Percentiles rank a stretch among this genome's conserved stretches.
phyloP scores from a whole-genome alignment of 306 rosid genomes.

The Hippophae rhamnoides region DNA sequence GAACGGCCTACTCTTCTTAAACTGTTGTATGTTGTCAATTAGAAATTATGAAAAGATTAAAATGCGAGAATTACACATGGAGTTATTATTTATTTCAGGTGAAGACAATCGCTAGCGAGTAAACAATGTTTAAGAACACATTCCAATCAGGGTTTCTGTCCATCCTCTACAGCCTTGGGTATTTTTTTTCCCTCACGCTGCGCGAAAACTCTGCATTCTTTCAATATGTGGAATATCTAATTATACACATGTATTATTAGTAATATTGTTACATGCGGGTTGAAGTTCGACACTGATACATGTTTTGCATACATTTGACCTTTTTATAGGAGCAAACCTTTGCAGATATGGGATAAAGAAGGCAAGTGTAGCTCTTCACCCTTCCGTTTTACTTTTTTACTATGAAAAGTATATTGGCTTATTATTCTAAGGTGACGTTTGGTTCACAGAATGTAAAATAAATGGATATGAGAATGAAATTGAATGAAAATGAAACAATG shows the following conservation, averaged over 20 bases:
- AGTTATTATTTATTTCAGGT: no score
- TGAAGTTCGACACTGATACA: conserved; percentile 9
- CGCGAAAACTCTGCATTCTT: background rate
- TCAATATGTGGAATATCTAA: background rate
- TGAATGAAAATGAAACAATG: no score
- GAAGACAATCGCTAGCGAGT: no score
- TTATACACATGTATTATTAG: background rate
- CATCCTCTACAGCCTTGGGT: conserved; percentile 92
- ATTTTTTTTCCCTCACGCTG: conserved; percentile 8
- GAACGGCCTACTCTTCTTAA: no score
- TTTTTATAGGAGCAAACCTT: conserved; percentile 71
- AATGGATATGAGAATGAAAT: no score
- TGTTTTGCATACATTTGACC: conserved; percentile 7
- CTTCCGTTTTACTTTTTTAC: background rate
- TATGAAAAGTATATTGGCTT: background rate
- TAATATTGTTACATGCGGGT: background rate
- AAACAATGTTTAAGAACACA: conserved; percentile 87
- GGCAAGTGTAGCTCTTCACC: conserved; percentile 34
- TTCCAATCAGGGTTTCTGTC: conserved; percentile 97
- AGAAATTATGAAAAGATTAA: no score
- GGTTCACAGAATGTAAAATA: background rate
- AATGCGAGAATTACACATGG: no score
- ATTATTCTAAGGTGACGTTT: background rate
- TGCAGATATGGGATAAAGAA: conserved; percentile 99
- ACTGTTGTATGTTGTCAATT: no score